phyloP scores from a whole-genome alignment of 2,329 filamentous ascomycete genomes.

The Xylariaceae sp. region DNA sequence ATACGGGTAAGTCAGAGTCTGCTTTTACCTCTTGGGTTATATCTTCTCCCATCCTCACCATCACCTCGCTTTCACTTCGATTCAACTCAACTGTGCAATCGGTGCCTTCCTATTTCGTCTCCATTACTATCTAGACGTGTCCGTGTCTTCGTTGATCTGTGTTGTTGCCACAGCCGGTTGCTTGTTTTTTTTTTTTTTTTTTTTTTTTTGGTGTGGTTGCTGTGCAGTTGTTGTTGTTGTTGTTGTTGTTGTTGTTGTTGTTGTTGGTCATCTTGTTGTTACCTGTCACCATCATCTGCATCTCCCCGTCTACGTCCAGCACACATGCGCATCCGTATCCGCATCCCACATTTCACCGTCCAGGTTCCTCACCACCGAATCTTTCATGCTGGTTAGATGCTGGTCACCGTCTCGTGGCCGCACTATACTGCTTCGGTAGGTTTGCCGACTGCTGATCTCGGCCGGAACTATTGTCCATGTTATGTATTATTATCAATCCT shows the following conservation, averaged over 20 bases:
- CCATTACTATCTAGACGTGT: not conserved
- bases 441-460: constrained; percentile 21
- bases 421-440: constrained; percentile 22
- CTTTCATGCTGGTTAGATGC: constrained; percentile 5
- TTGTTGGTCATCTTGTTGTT: not conserved
- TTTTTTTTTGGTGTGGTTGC: not conserved
- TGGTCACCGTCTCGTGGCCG: constrained; percentile 17
- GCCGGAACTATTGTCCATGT: constrained; percentile 21
- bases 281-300: not conserved
- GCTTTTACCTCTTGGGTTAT: not conserved
- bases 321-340: not conserved
- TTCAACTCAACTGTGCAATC: no score
- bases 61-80: not conserved
- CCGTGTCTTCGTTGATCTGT: not conserved
- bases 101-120: not conserved
- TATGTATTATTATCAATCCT: constrained; percentile 14
- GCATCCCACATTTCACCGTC: not conserved
- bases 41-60: not conserved
- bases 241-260: not conserved
- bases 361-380: constrained; percentile 9
- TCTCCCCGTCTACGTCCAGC: not conserved
- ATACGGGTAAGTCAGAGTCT: not conserved
- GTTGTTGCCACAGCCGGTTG: not conserved
- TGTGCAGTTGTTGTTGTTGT: not conserved
- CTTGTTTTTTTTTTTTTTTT: not conserved